Percentiles rank a stretch among this genome's conserved stretches.
Evolutionary conservation across 345 rosid species (phyloP).

Genomic region (Clausena lansium): DNA sequence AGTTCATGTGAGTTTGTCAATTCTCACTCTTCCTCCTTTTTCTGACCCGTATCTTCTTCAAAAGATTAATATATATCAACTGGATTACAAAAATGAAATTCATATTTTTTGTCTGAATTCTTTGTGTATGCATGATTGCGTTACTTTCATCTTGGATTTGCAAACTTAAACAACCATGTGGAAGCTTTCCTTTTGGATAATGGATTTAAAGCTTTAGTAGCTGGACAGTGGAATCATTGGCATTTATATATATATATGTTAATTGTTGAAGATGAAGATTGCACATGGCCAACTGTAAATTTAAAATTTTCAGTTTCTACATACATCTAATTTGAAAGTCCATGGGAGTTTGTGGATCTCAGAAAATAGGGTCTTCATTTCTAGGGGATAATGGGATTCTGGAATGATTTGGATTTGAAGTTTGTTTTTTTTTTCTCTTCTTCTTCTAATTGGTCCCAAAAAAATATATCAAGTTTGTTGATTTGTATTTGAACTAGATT

Average conservation of each 20-base stretch:
- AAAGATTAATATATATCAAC: constrained; percentile 3
- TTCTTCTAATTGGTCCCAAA: not conserved
- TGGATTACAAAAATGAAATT: not conserved
- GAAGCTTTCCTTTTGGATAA: not conserved
- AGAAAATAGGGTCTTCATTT: not conserved
- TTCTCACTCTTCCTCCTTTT: not conserved
- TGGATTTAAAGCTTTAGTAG: not conserved
- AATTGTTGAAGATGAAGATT: not conserved
- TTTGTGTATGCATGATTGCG: not conserved
- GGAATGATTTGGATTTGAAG: not conserved
- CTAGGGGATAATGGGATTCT: not conserved
- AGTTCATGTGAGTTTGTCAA: not conserved
- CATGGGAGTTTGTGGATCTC: not conserved
- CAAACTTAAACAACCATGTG: not conserved
- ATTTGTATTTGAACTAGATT: not conserved
- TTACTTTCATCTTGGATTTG: not conserved
- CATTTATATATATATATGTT: no score
- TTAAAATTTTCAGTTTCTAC: not conserved
- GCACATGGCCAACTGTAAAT: not conserved
- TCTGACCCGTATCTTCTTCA: not conserved
- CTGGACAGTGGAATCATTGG: not conserved
- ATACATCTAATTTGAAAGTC: not conserved
- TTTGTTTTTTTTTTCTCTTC: not conserved
- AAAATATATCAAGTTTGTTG: not conserved
- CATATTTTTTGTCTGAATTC: not conserved